Evolutionary conservation across 805 yeast genomes (phyloP), one percentile per base, ranked within the genome.

Genomic region (Cyberlindnera maclurae): DNA sequence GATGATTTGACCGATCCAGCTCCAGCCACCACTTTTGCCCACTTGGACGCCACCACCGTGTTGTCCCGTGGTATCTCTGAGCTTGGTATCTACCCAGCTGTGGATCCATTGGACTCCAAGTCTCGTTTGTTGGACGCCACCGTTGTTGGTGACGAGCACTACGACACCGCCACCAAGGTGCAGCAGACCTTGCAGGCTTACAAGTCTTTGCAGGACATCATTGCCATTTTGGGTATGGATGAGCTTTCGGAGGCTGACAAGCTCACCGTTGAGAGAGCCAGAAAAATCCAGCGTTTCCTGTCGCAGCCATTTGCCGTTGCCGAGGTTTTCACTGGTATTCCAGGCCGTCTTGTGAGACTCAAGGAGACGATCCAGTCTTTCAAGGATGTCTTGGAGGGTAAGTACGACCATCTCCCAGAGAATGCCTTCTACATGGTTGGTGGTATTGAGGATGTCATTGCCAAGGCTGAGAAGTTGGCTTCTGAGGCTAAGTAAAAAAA

Each of bases 1-100:
- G 98, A 90, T 85, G 98, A 90, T 77, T 87, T 90, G 81, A 90
- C 98, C 53, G 98, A 90, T 78, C 98, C 98, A 71, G 98, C 98
- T 64, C 98, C 97, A 66, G 98, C 98, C 60, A 90, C 98, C 67
- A 90, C 98, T 60, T 90, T 90, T 70, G 98, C 98, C 64, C 98
- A 90, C 72, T 89, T 90, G 82, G 98, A 90, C 70, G 98, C 98
- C 67, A 90, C 98, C 68, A 90, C 98, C 64, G 98, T 93, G 71
- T 85, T 93, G 79, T 89, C 97, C 60, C 88, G 98, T 81, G 89
- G 96, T 80, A 93, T 93, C 67, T 93, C 98, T 48, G 98, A 93
- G 79, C 80, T 93, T 72, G 97, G 97, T 89, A 93, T 93, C 70
- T 93, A 93, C 88, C 98, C 98, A 68, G 98, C 98, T 66, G 98